A percentile compares a stretch with the other conserved stretches of the same genome.
These are phyloP conservation scores for Trametes cubensis DNA, from an alignment of 768 basidiomycete genomes.

Conservation along the genomic window DNA sequence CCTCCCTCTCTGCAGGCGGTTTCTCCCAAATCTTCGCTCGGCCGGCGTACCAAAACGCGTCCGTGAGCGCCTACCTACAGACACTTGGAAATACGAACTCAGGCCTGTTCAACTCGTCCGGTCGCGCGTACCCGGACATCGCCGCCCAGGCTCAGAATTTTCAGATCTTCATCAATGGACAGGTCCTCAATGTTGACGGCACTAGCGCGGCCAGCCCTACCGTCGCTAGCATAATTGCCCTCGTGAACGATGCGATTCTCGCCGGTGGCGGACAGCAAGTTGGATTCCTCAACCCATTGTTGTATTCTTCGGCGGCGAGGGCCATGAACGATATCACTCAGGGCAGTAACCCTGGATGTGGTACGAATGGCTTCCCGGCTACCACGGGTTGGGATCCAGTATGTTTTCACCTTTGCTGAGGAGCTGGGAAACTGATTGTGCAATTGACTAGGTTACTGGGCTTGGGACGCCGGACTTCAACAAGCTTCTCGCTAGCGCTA, in stretches of 20 bases:
- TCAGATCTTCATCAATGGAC: slow-evolving; percentile 37
- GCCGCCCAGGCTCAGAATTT: slow-evolving; percentile 42
- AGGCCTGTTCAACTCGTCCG: slow-evolving; percentile 38
- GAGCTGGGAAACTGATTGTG: not conserved
- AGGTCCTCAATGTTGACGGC: slow-evolving; percentile 31
- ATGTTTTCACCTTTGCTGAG: not conserved
- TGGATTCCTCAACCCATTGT: slow-evolving; percentile 36
- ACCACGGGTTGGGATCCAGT: slow-evolving; percentile 33
- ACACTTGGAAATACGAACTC: slow-evolving; percentile 33
- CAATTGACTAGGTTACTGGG: slow-evolving; percentile 50
- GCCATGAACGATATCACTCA: slow-evolving; percentile 33
- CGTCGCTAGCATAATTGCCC: slow-evolving; percentile 33
- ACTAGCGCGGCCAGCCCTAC: slow-evolving; percentile 31
- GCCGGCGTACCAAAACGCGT: slow-evolving; percentile 43
- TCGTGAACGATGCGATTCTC: slow-evolving; percentile 35
- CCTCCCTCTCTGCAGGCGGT: slow-evolving; percentile 39
- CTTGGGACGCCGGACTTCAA: slow-evolving; percentile 63
- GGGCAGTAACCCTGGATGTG: slow-evolving; percentile 34
- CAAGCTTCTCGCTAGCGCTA: not conserved
- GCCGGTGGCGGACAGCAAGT: slow-evolving; percentile 28
- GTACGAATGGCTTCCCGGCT: slow-evolving; percentile 31
- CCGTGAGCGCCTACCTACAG: slow-evolving; percentile 42
- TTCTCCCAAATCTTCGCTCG: slow-evolving; percentile 40
- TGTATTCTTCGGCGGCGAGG: slow-evolving; percentile 26
- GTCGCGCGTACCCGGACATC: slow-evolving; percentile 53